These are phyloP conservation scores for Rutstroemia sp. DNA, from an alignment of 2,329 filamentous ascomycete genomes.

Conservation along the genomic window DNA sequence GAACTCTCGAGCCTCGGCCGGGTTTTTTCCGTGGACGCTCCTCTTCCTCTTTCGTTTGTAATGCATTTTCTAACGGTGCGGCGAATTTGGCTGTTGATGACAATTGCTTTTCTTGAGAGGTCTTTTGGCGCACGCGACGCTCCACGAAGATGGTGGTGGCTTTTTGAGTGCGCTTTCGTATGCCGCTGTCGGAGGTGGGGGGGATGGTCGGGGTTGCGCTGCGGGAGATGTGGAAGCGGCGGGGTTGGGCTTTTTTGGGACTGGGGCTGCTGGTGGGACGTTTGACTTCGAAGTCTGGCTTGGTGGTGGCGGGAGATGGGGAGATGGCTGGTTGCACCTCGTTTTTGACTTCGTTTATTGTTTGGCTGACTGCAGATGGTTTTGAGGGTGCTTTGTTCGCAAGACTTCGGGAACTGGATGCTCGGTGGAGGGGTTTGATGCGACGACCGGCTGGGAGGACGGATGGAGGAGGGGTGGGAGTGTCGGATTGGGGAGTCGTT, in stretches of 20 bases:
- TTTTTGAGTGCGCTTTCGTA: constrained; percentile 16
- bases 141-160: constrained; percentile 49
- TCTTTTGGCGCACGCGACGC: constrained; percentile 34
- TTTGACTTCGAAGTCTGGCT: background rate
- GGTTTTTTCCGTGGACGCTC: constrained; percentile 23
- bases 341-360: background rate
- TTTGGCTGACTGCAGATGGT: background rate
- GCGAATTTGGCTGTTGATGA: background rate
- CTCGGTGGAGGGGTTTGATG: constrained; percentile 18
- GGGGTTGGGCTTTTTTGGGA: constrained; percentile 27
- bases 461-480: constrained; percentile 1
- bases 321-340: background rate
- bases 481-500: constrained; percentile 3
- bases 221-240: constrained; percentile 50
- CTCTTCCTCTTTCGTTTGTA: background rate
- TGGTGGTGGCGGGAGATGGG: background rate
- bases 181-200: background rate
- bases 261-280: background rate
- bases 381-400: background rate
- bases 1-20: constrained; percentile 17
- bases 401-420: constrained; percentile 10
- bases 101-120: constrained; percentile 6
- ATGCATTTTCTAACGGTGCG: background rate
- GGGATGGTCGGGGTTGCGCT: constrained; percentile 26
- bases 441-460: constrained; percentile 11